Conservation (phyloP, 495 filamentous ascomycete species). For the Talaromyces thailandensis region DNA sequence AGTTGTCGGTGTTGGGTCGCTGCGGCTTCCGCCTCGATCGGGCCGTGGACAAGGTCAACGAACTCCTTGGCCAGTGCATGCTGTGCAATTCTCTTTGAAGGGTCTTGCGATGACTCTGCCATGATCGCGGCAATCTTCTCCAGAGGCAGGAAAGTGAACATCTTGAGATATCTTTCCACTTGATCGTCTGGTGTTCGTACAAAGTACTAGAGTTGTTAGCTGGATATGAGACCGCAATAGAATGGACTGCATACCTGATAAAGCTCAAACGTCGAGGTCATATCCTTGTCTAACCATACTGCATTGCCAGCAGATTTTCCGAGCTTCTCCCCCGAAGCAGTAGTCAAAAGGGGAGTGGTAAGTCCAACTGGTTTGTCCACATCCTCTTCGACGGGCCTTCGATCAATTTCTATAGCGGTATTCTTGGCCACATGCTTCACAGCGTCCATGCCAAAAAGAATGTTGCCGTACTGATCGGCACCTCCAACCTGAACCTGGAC, state of each 20-base stretch:
- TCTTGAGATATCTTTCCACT: conserved; percentile 70
- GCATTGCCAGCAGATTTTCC: conserved; percentile 95
- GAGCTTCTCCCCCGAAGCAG: conserved; percentile 78
- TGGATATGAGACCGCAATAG: not conserved
- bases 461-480: conserved; percentile 94
- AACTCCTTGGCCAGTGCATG: conserved; percentile 75
- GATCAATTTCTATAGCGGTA: conserved; percentile 19
- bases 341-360: conserved; percentile 83
- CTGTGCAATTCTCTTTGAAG: conserved; percentile 66
- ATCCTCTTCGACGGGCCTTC: conserved; percentile 21
- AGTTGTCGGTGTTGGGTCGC: conserved; percentile 50
- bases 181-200: conserved; percentile 72
- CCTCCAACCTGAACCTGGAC: conserved; percentile 85
- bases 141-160: conserved; percentile 83
- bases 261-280: conserved; percentile 76
- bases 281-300: conserved; percentile 77
- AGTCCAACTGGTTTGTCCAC: conserved; percentile 62
- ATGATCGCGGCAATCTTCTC: conserved; percentile 54
- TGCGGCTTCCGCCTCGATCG: conserved; percentile 43
- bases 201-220: conserved; percentile 54
- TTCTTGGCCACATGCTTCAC: conserved; percentile 61
- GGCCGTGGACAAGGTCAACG: conserved; percentile 68
- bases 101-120: conserved; percentile 53
- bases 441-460: conserved; percentile 79
- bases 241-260: conserved; percentile 50